Conservation (phyloP, 495 filamentous ascomycete genomes). For the Massariosphaeria phaeospora region DNA sequence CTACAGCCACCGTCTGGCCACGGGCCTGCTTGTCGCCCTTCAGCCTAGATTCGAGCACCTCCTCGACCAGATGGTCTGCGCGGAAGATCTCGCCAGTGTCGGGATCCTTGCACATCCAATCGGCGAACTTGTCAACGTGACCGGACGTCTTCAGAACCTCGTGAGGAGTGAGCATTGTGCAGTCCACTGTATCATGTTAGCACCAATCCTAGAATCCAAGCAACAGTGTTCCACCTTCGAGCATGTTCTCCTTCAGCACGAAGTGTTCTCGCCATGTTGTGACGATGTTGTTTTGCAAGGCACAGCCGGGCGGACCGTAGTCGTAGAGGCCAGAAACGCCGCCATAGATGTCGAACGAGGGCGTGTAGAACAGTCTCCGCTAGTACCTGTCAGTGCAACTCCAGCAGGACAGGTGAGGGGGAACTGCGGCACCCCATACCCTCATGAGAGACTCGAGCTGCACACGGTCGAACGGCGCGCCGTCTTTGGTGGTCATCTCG, state of each 20-base stretch:
- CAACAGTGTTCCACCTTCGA: constrained; percentile 37
- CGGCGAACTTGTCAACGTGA: constrained; percentile 95
- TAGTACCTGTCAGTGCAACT: constrained; percentile 46
- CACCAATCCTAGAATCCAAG: too few relatives aligned
- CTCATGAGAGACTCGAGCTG: constrained; percentile 77
- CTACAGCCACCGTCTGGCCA: constrained; percentile 55
- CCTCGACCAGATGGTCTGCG: constrained; percentile 93
- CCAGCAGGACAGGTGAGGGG: background rate
- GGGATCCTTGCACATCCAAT: constrained; percentile 99
- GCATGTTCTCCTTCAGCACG: constrained; percentile 46
- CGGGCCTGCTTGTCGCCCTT: constrained; percentile 54
- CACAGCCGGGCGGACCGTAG: constrained; percentile 45
- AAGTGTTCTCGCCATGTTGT: constrained; percentile 78
- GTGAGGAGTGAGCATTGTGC: constrained; percentile 55
- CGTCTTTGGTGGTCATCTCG: constrained; percentile 68
- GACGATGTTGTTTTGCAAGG: constrained; percentile 66
- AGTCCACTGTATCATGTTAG: constrained; percentile 35
- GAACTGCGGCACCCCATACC: constrained; percentile 52
- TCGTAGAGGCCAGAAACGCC: constrained; percentile 43
- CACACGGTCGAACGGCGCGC: constrained; percentile 77
- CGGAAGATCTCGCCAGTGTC: constrained; percentile 95
- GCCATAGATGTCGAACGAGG: constrained; percentile 83
- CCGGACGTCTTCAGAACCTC: constrained; percentile 93
- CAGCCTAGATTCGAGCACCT: constrained; percentile 76
- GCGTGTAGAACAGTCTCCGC: constrained; percentile 64